Evolutionary conservation across 2,329 filamentous ascomycete species (phyloP).

Genomic region (Talaromyces amestolkiae): DNA sequence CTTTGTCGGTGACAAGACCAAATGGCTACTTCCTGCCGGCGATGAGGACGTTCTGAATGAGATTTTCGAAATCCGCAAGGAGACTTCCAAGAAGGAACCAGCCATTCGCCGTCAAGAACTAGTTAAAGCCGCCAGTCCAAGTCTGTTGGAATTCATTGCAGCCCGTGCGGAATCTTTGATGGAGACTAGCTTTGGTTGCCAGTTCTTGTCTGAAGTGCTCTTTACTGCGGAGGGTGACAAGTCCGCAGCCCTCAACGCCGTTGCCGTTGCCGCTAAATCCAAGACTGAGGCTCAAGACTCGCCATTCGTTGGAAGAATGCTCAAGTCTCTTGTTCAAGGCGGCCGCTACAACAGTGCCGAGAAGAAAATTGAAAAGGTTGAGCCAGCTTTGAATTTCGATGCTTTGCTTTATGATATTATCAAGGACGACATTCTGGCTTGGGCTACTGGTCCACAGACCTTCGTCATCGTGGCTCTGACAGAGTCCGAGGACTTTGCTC

Average conservation of each 20-base stretch:
- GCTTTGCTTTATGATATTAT: constrained; percentile 79
- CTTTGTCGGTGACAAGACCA: constrained; percentile 62
- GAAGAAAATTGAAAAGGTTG: constrained; percentile 67
- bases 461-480: constrained; percentile 82
- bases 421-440: constrained; percentile 68
- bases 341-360: constrained; percentile 76
- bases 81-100: constrained; percentile 90
- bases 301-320: constrained; percentile 72
- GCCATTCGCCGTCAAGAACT: constrained; percentile 73
- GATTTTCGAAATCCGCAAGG: constrained; percentile 72
- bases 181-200: constrained; percentile 76
- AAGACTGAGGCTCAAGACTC: constrained; percentile 56
- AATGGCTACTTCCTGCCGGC: constrained; percentile 61
- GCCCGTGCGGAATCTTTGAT: constrained; percentile 67
- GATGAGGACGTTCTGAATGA: constrained; percentile 72
- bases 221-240: constrained; percentile 75
- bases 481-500: constrained; percentile 69
- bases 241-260: constrained; percentile 66
- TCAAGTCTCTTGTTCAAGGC: constrained; percentile 87
- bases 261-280: constrained; percentile 50
- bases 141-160: constrained; percentile 71
- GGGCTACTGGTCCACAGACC: constrained; percentile 82
- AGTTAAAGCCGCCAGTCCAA: constrained; percentile 68
- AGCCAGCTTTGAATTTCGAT: constrained; percentile 77
- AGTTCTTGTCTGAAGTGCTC: constrained; percentile 79